Conservation (phyloP, 768 basidiomycete species). For the Lentinula lateritia region DNA sequence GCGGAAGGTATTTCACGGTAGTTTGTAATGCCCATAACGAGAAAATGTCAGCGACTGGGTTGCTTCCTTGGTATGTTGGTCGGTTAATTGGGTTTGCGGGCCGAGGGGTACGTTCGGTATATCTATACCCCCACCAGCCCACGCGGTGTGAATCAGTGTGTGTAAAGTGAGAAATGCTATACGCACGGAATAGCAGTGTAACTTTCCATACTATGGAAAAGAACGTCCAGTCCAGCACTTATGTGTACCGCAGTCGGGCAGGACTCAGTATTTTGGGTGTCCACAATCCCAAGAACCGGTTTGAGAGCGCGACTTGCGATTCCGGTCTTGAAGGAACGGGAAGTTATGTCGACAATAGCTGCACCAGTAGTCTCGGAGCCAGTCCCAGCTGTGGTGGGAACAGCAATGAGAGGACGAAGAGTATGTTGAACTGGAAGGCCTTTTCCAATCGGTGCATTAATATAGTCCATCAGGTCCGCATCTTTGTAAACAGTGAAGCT, state of each 20-base stretch:
- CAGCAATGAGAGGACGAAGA: constrained; percentile 80
- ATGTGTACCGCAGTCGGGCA: constrained; percentile 94
- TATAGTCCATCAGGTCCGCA: constrained; percentile 90
- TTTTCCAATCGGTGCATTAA: constrained; percentile 94
- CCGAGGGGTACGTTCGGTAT: constrained; percentile 84
- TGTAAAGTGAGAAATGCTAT: constrained; percentile 13
- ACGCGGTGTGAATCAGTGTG: neutral
- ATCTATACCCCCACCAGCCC: constrained; percentile 35
- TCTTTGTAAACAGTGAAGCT: constrained; percentile 91
- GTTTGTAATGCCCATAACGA: constrained; percentile 90
- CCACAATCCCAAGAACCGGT: constrained; percentile 62
- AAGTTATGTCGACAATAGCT: constrained; percentile 90
- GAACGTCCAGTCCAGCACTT: constrained; percentile 88
- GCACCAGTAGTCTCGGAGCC: constrained; percentile 95
- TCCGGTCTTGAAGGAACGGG: constrained; percentile 91
- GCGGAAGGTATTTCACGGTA: constrained; percentile 84
- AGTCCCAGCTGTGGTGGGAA: constrained; percentile 75
- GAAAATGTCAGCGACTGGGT: constrained; percentile 94
- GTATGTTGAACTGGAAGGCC: constrained; percentile 75
- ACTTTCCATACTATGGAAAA: constrained; percentile 95
- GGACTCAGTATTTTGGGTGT: constrained; percentile 85
- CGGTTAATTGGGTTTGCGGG: constrained; percentile 86
- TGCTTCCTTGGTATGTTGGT: constrained; percentile 91
- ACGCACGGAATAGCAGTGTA: constrained; percentile 89
- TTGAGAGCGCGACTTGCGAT: constrained; percentile 91